Base-by-base conservation (phyloP, 768 basidiomycete species). In the Lactarius hengduanensis region DNA sequence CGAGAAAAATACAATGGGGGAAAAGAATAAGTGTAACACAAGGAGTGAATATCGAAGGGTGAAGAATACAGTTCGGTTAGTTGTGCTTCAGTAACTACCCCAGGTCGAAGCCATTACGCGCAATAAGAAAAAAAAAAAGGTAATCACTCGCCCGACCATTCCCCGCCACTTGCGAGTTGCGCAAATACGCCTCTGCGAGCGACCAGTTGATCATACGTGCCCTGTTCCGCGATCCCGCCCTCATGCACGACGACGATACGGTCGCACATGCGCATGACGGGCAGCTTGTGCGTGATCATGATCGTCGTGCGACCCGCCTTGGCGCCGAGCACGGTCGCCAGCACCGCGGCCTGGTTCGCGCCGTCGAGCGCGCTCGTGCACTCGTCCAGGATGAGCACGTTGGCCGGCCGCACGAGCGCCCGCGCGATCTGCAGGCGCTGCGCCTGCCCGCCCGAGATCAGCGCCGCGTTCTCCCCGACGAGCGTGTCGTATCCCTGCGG, bases 381-480 rank as follows among this genome's bases (percentile, higher is more conserved):
- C 74, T 98, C 96, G 74, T 98, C 96, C 62, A 98, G 79, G 41
- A 98, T 87, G 56, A 97, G 80, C 16, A 98, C 83, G 55, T 81
- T 83, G 0, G 87, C 80, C 0, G 85, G 83, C 40, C 91, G 82
- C 1, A 88, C 90, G n/a, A 98, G 83, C 0, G 96, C 94, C 7
- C 96, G 84, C 0, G 96, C 96, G 71, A 98, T 94, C 74, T 91
- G 90, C 20, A 98, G 79, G 8, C 96, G 85, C 78, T 98, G 96
- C 1, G 93, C 94, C 73, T 98, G 96, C 0, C 96, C 96, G 22
- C 96, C 96, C 0, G 94, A 96, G 64, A 98, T 85, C 53, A 94
- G 82, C n/a, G 84, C 79, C 0, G 93, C 96, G 75, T 96, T 96
- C 79, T 96, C 94, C 53, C 96, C 96, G 3, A 98, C 82, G 54